A percentile compares a stretch with the other conserved stretches of the same genome.
Conservation (phyloP, 495 filamentous ascomycete genomes). For the Hyaloscypha hepaticicola region DNA sequence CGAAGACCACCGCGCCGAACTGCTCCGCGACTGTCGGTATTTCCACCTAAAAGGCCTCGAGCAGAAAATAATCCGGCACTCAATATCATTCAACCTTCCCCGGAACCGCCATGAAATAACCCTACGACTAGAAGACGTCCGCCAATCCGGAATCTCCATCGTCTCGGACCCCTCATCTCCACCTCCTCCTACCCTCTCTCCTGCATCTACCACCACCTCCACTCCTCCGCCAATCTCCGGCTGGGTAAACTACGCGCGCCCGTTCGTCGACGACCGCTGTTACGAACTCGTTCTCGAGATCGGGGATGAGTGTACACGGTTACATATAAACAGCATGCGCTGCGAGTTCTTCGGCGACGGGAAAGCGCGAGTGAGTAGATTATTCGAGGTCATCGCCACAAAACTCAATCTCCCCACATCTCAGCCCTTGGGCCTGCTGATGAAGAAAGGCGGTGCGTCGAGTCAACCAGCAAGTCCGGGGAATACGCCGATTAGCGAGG, state of each 20-base stretch:
- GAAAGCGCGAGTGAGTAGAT: constrained; percentile 64
- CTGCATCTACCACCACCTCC: not conserved
- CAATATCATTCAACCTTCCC: constrained; percentile 72
- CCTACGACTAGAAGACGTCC: constrained; percentile 79
- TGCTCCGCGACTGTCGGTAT: constrained; percentile 87
- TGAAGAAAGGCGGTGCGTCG: constrained; percentile 52
- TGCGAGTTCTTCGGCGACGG: constrained; percentile 71
- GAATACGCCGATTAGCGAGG: constrained; percentile 68
- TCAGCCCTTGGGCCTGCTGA: constrained; percentile 66
- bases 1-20: constrained; percentile 72
- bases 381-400: constrained; percentile 78
- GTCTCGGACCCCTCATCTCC: constrained; percentile 39
- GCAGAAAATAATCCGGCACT: constrained; percentile 79
- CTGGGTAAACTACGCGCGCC: constrained; percentile 77
- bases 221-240: constrained; percentile 33
- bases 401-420: constrained; percentile 72
- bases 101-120: constrained; percentile 71
- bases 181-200: not conserved
- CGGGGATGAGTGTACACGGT: constrained; percentile 60
- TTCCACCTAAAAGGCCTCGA: constrained; percentile 91
- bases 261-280: constrained; percentile 69
- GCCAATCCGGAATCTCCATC: constrained; percentile 78
- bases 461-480: constrained; percentile 62
- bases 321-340: constrained; percentile 56
- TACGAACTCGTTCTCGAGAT: constrained; percentile 81